These are phyloP conservation scores for Friedmanniomyces simplex DNA, from an alignment of 495 filamentous ascomycete genomes.

Conservation along the genomic window DNA sequence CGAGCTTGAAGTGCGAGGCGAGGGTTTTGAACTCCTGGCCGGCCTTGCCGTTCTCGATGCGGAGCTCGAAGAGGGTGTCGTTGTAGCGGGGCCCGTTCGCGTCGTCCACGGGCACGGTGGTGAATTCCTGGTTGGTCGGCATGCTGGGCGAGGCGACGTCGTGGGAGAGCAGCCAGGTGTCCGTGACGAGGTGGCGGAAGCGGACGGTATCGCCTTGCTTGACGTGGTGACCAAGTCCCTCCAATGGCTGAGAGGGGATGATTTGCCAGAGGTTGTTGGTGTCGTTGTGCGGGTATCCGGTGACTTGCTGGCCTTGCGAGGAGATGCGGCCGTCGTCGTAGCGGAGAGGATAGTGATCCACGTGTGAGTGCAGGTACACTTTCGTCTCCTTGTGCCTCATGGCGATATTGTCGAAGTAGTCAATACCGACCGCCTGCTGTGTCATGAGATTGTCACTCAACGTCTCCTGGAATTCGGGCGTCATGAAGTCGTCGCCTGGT, in stretches of 20 bases:
- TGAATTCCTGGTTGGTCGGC: conserved; percentile 98
- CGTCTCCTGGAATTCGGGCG: conserved; percentile 93
- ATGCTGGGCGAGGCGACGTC: conserved; percentile 97
- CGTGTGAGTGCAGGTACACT: conserved; percentile 87
- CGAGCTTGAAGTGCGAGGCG: conserved; percentile 84
- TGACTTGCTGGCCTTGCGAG: conserved; percentile 89
- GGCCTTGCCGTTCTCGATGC: conserved; percentile 75
- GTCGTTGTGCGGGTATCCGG: conserved; percentile 94
- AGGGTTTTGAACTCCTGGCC: conserved; percentile 80
- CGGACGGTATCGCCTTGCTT: conserved; percentile 80
- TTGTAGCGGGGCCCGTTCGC: conserved; percentile 70
- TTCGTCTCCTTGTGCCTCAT: conserved; percentile 96
- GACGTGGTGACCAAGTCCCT: conserved; percentile 51
- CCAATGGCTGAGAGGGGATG: conserved; percentile 51
- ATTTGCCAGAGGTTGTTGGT: conserved; percentile 99
- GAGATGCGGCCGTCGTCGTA: conserved; percentile 98
- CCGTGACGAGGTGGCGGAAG: conserved; percentile 77
- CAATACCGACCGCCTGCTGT: conserved; percentile 67
- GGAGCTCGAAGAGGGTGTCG: conserved; percentile 88
- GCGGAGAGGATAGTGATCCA: conserved; percentile 76
- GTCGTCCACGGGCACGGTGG: conserved; percentile 61
- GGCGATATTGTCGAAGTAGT: conserved; percentile 83
- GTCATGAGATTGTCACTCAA: conserved; percentile 89
- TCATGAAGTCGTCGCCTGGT: conserved; percentile 98
- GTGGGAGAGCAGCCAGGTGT: conserved; percentile 83